A percentile compares a stretch with the other conserved stretches of the same genome.
These are phyloP conservation scores for Hypsizygus marmoreus DNA, from an alignment of 768 basidiomycete species.

Conservation along the genomic window DNA sequence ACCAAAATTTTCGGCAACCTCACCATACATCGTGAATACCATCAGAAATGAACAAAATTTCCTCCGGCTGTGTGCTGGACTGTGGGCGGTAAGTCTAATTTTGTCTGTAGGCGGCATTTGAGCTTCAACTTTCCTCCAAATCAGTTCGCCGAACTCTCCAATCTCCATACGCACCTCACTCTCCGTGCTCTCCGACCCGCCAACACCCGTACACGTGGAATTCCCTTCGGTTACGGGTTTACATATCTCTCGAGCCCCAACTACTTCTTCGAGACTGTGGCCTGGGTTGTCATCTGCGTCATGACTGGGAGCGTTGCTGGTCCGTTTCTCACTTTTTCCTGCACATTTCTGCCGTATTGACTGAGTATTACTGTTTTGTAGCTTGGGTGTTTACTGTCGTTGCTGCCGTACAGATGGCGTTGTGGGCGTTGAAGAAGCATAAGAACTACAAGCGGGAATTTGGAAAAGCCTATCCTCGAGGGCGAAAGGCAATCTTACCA, in stretches of 20 bases:
- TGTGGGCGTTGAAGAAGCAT: no score
- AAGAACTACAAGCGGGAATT: no score
- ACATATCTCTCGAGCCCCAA: slow-evolving; percentile 86
- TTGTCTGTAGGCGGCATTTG: background rate
- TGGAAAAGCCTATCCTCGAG: no score
- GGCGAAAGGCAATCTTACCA: no score
- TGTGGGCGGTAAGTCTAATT: slow-evolving; percentile 69
- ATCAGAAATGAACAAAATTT: slow-evolving; percentile 65
- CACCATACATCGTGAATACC: slow-evolving; percentile 63
- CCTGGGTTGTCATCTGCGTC: slow-evolving; percentile 67
- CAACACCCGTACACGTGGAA: slow-evolving; percentile 76
- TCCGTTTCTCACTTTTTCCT: slow-evolving; percentile 35
- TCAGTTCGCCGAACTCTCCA: slow-evolving; percentile 85
- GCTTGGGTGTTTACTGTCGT: slow-evolving; percentile 68
- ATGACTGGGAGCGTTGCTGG: slow-evolving; percentile 82
- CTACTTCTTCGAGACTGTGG: slow-evolving; percentile 88
- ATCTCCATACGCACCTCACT: slow-evolving; percentile 79
- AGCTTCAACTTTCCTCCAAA: background rate
- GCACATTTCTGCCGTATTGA: background rate
- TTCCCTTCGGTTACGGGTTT: slow-evolving; percentile 94
- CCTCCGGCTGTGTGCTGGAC: slow-evolving; percentile 61
- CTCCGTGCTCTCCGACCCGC: slow-evolving; percentile 82
- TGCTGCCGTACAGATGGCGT: slow-evolving; percentile 65
- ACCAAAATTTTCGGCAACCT: slow-evolving; percentile 69
- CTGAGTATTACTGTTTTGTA: slow-evolving; percentile 24